A percentile compares a stretch with the other conserved stretches of the same genome.
phyloP scores from a whole-genome alignment of 305 asterid species.

The Fraxinus sp. region DNA sequence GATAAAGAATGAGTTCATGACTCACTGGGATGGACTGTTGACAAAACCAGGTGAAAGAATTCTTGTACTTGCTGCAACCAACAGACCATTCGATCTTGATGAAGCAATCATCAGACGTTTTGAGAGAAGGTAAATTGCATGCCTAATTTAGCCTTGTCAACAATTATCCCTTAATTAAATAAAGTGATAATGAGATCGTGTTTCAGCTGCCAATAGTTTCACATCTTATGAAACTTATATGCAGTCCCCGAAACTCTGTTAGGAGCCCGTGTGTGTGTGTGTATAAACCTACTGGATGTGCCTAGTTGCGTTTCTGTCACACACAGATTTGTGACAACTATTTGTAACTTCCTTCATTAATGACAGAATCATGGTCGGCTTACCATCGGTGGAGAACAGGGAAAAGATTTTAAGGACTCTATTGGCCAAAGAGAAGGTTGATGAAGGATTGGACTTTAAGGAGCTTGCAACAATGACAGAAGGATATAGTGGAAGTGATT shows the following conservation, averaged over 20 bases:
- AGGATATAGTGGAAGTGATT: constrained; percentile 88
- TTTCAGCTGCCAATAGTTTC: background rate
- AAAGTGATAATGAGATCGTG: background rate
- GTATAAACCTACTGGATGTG: background rate
- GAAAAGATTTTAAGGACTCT: constrained; percentile 71
- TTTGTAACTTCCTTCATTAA: background rate
- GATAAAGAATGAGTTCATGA: constrained; percentile 91
- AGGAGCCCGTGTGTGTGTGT: background rate
- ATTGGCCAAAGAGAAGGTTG: constrained; percentile 69
- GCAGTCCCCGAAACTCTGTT: background rate
- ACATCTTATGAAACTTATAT: background rate
- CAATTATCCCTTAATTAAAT: background rate
- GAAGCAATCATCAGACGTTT: constrained; percentile 92
- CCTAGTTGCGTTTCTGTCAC: background rate
- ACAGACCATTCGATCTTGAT: constrained; percentile 92
- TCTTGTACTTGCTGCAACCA: constrained; percentile 90
- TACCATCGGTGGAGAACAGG: constrained; percentile 72
- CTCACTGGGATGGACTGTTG: constrained; percentile 89
- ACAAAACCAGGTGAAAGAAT: constrained; percentile 81
- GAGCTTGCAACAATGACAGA: constrained; percentile 78
- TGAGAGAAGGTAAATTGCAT: constrained; percentile 64
- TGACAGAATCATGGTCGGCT: constrained; percentile 80
- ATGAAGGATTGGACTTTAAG: constrained; percentile 50
- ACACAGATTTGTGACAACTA: constrained; percentile 14
- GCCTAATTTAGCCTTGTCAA: background rate